Conservation (phyloP, 495 filamentous ascomycete species). For the Trypethelium eluteriae region DNA sequence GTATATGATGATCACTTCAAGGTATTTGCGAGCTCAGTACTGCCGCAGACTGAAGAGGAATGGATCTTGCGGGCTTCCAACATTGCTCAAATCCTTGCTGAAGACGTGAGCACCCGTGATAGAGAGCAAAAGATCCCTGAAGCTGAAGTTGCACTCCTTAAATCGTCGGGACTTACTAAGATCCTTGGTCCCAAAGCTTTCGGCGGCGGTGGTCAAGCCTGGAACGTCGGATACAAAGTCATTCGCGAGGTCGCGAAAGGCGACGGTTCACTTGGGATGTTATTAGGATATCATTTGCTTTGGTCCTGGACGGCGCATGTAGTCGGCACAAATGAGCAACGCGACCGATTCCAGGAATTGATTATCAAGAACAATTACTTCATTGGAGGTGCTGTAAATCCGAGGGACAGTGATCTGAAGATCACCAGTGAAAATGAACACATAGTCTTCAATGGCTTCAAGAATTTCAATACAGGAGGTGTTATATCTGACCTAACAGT, state of each 20-base stretch:
- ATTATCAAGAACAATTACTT: constrained; percentile 55
- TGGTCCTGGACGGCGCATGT: constrained; percentile 52
- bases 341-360: constrained; percentile 43
- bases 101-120: constrained; percentile 47
- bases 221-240: constrained; percentile 49
- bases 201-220: constrained; percentile 51
- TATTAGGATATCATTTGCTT: constrained; percentile 54
- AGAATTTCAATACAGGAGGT: constrained; percentile 57
- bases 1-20: constrained; percentile 44
- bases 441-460: constrained; percentile 50
- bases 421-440: constrained; percentile 46
- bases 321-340: constrained; percentile 49
- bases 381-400: constrained; percentile 57
- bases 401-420: constrained; percentile 50
- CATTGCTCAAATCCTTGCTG: constrained; percentile 46
- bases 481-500: constrained; percentile 56
- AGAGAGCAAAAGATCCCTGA: constrained; percentile 49
- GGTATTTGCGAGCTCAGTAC: constrained; percentile 36
- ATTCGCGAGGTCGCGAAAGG: constrained; percentile 53
- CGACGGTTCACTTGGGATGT: constrained; percentile 54
- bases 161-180: constrained; percentile 49
- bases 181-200: constrained; percentile 48
- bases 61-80: constrained; percentile 49
- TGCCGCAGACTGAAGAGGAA: constrained; percentile 39
- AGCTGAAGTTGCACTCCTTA: constrained; percentile 51